Base-by-base conservation (phyloP, 2,329 filamentous ascomycete species). In the Stenocarpella maydis region DNA sequence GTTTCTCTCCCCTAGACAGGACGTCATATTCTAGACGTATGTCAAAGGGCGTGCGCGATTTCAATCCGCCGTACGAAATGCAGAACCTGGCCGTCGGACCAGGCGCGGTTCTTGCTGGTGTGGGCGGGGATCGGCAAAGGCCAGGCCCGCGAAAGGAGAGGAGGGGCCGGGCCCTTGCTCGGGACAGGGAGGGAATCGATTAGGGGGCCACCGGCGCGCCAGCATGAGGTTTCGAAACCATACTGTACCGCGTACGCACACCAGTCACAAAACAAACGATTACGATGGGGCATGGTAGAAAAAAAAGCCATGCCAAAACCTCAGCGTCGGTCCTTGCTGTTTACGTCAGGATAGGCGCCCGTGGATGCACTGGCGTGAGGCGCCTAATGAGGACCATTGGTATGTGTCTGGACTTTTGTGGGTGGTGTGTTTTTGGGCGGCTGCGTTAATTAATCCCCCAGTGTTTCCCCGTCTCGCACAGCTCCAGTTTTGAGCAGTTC, bases 401-500 rank as follows among this genome's bases (percentile, higher is more conserved):
- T 19, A 24, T 63, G 43, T 49, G 58, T n/a, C n/a, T n/a, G n/a
- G n/a, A n/a, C n/a, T n/a, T n/a, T n/a, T n/a, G n/a, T n/a, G n/a
- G n/a, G n/a, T n/a, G n/a, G n/a, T n/a, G n/a, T n/a, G n/a, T n/a
- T n/a, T n/a, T n/a, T n/a, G 58, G 19, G 58, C 58, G 58, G 58
- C 34, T 61, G 58, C 58, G 58, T 61, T 47, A 24, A 63, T 63
- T 63, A 49, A 37, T 45, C 34, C 41, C 10, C 41, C 58, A 63
- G 41, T 63, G n/a, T 49, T 47, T 45, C 14, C 41, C 28, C 21
- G 58, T 37, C 28, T 34, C 58, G 15, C 24, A 39, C 19, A 21
- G 17, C 26, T 24, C 55, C 55, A 61, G 26, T 61, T 37, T 37
- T 37, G 34, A 31, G 31, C 31, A 31, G 31, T 31, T 8, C 31